phyloP scores from a whole-genome alignment of 345 rosid species.

The Gossypium sturtianum region DNA sequence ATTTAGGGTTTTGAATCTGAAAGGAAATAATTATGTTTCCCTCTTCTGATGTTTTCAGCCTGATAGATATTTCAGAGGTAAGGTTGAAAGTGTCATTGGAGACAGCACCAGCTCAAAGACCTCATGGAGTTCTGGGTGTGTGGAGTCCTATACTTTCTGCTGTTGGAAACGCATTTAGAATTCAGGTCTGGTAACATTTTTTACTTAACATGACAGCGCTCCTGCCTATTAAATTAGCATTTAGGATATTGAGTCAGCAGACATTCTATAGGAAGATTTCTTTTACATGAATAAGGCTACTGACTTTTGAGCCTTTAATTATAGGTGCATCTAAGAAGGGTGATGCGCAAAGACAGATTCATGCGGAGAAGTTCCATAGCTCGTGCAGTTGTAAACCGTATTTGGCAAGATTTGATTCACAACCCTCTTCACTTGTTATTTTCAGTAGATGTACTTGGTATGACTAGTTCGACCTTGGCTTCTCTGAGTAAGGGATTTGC shows the following conservation, averaged over 20 bases:
- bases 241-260: slow-evolving; percentile 10
- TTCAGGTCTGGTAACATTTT: slow-evolving; percentile 54
- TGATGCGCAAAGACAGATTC: slow-evolving; percentile 83
- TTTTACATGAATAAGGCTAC: slow-evolving; percentile 12
- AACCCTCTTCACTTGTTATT: slow-evolving; percentile 88
- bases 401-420: slow-evolving; percentile 94
- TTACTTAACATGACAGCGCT: not conserved
- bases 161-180: slow-evolving; percentile 91
- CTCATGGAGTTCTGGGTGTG: slow-evolving; percentile 85
- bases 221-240: not conserved
- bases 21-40: slow-evolving; percentile 2
- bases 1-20: not conserved
- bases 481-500: slow-evolving; percentile 97
- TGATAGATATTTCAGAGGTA: slow-evolving; percentile 89
- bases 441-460: slow-evolving; percentile 95
- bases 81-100: slow-evolving; percentile 82
- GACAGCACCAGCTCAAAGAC: slow-evolving; percentile 91
- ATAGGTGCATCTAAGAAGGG: slow-evolving; percentile 93
- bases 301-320: slow-evolving; percentile 18
- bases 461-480: slow-evolving; percentile 97
- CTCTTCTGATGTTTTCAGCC: slow-evolving; percentile 44
- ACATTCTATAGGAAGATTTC: slow-evolving; percentile 14
- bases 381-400: slow-evolving; percentile 79
- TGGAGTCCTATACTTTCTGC: slow-evolving; percentile 97
- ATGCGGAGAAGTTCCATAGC: slow-evolving; percentile 84